Evolutionary conservation across 352 stramenopile species (phyloP).

Genomic region (Phytophthora kernoviae): DNA sequence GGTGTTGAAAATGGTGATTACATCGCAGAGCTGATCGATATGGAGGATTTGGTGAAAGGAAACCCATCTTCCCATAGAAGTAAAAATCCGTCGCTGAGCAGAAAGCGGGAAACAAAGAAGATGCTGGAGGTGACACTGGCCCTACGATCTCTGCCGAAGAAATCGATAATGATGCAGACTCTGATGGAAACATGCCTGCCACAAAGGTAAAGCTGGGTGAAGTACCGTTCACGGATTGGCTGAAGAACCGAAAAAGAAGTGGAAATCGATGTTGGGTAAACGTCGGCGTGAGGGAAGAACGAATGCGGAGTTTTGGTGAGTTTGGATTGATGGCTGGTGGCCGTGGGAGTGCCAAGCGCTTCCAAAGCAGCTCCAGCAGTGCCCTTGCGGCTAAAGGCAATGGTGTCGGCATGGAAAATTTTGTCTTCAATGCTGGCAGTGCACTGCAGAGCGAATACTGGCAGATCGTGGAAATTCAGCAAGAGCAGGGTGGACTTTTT

Average conservation of each 20-base stretch:
- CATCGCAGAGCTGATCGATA: slow-evolving; percentile 69
- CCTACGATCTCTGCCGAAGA: slow-evolving; percentile 26
- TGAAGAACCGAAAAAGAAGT: slow-evolving; percentile 77
- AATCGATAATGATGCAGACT: slow-evolving; percentile 11
- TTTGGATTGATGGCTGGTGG: slow-evolving; percentile 36
- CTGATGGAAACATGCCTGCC: slow-evolving; percentile 10
- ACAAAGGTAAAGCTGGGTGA: slow-evolving; percentile 62
- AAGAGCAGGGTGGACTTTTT: slow-evolving; percentile 87
- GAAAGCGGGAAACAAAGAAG: slow-evolving; percentile 25
- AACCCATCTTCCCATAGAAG: slow-evolving; percentile 16
- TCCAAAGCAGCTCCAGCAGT: slow-evolving; percentile 34
- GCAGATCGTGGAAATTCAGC: slow-evolving; percentile 85
- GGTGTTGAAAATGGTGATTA: slow-evolving; percentile 41
- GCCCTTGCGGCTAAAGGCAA: slow-evolving; percentile 23
- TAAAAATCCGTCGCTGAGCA: slow-evolving; percentile 10
- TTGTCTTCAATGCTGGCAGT: slow-evolving; percentile 66
- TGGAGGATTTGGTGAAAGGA: slow-evolving; percentile 62
- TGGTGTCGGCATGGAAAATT: slow-evolving; percentile 82
- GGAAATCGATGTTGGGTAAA: slow-evolving; percentile 61
- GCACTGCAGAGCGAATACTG: slow-evolving; percentile 68
- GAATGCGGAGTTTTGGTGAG: slow-evolving; percentile 38
- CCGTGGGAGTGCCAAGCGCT: slow-evolving; percentile 41
- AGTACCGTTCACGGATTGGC: slow-evolving; percentile 61
- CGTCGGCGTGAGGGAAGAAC: slow-evolving; percentile 64
- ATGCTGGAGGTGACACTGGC: slow-evolving; percentile 13